These are phyloP conservation scores for Aspergillus quadrilineatus DNA, from an alignment of 2,329 filamentous ascomycete genomes.

Conservation along the genomic window DNA sequence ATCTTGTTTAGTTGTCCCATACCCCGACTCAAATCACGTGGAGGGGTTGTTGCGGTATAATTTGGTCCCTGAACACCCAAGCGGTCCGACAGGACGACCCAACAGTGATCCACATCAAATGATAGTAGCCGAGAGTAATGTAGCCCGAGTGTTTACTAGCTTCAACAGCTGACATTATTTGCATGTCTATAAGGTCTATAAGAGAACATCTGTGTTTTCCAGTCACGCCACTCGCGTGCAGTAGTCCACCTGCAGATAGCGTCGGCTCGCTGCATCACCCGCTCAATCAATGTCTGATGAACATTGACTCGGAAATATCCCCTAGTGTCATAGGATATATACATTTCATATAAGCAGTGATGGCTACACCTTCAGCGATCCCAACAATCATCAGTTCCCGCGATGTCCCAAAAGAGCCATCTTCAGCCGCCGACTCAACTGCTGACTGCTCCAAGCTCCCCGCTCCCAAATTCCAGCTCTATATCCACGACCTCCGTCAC, in stretches of 20 bases:
- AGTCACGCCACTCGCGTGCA: not conserved
- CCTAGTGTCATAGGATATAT: not conserved
- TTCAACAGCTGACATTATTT: too few species aligned
- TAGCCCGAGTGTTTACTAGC: too few species aligned
- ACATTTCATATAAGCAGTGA: not conserved
- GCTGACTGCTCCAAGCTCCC: constrained; percentile 20
- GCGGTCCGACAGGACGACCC: too few species aligned
- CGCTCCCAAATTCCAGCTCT: constrained; percentile 37
- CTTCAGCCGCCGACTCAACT: not conserved
- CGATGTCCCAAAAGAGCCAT: not conserved
- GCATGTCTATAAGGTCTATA: too few species aligned
- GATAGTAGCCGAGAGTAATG: too few species aligned
- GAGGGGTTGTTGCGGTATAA: too few species aligned
- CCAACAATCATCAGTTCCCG: constrained; percentile 13
- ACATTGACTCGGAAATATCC: not conserved
- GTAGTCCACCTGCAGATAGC: not conserved
- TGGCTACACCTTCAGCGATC: constrained; percentile 22
- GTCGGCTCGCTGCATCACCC: not conserved
- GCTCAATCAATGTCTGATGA: not conserved
- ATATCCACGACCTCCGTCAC: constrained; percentile 49
- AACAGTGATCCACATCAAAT: too few species aligned
- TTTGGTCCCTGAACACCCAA: too few species aligned
- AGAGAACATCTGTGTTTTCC: too few species aligned
- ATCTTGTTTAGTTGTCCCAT: too few species aligned
- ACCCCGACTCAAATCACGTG: too few species aligned